These are phyloP conservation scores for Calonectria pseudoturangicola DNA, from an alignment of 2,329 filamentous ascomycete genomes.

Conservation along the genomic window DNA sequence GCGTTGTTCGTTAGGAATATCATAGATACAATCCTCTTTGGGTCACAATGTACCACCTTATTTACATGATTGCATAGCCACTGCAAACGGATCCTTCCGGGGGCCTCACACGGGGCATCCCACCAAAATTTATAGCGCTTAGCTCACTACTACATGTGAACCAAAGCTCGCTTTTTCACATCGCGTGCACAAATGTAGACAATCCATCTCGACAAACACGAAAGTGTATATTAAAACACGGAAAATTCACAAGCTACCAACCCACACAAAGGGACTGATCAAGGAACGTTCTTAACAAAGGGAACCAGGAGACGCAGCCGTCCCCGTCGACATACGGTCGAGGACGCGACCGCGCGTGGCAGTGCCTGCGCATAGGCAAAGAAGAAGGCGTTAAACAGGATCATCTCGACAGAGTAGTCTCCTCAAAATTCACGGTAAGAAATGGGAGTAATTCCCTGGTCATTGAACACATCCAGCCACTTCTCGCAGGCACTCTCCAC, in stretches of 20 bases:
- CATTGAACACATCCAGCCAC: conserved; percentile 12
- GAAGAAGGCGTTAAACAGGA: neutral
- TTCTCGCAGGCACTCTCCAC: conserved; percentile 21
- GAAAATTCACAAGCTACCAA: conserved; percentile 2
- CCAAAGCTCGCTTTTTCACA: too few relatives aligned
- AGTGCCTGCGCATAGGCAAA: neutral
- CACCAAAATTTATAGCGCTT: too few relatives aligned
- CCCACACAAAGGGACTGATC: conserved; percentile 6
- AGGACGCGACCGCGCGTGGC: conserved; percentile 22
- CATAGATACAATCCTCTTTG: too few relatives aligned
- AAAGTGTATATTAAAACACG: conserved; percentile 2
- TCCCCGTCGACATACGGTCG: conserved; percentile 9
- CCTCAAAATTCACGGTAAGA: neutral
- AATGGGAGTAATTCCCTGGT: neutral
- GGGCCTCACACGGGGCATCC: too few relatives aligned
- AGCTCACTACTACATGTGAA: too few relatives aligned
- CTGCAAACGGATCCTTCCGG: too few relatives aligned
- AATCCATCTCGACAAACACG: neutral
- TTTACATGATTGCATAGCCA: too few relatives aligned
- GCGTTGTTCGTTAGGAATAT: too few relatives aligned
- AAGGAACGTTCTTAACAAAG: neutral
- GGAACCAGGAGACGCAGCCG: conserved; percentile 5
- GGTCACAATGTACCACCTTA: too few relatives aligned
- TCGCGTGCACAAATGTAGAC: neutral
- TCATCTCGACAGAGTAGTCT: too few relatives aligned